Evolutionary conservation across 75 land plant species (phyloP).

Genomic region (Cupressus sempervirens): DNA sequence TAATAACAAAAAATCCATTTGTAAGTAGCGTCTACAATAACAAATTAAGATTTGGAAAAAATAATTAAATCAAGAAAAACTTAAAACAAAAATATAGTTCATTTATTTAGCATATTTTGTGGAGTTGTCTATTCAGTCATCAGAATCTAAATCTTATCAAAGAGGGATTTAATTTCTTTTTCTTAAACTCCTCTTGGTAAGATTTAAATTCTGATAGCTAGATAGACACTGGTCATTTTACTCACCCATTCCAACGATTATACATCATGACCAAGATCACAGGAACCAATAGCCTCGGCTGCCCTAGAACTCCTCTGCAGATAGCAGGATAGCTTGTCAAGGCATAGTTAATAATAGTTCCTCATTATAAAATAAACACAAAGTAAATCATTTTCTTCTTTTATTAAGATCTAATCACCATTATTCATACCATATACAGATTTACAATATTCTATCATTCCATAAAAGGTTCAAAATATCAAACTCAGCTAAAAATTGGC

Average conservation of each 20-base stretch:
- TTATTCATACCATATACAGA: neutral
- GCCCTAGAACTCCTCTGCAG: conserved; percentile 82
- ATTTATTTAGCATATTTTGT: neutral
- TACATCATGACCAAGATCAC: conserved; percentile 85
- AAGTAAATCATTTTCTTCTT: neutral
- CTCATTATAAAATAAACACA: neutral
- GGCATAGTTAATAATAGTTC: neutral
- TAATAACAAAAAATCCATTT: neutral
- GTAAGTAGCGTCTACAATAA: neutral
- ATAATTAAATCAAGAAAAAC: neutral
- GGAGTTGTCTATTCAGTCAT: too few relatives aligned
- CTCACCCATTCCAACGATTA: conserved; percentile 96
- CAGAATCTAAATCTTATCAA: too few relatives aligned
- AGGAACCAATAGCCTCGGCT: conserved; percentile 90
- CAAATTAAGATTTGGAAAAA: neutral
- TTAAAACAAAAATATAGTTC: neutral
- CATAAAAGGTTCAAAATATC: neutral
- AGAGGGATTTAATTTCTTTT: too few relatives aligned
- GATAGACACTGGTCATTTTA: too few relatives aligned
- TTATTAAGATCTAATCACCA: neutral
- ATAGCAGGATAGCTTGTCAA: neutral
- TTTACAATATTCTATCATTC: neutral
- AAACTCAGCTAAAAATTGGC: neutral
- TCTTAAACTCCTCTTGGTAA: too few relatives aligned
- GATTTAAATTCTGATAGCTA: too few relatives aligned